Percentiles rank a stretch among this genome's conserved stretches.
phyloP scores from a whole-genome alignment of 805 yeast species.

The Lachancea dasiensis region DNA sequence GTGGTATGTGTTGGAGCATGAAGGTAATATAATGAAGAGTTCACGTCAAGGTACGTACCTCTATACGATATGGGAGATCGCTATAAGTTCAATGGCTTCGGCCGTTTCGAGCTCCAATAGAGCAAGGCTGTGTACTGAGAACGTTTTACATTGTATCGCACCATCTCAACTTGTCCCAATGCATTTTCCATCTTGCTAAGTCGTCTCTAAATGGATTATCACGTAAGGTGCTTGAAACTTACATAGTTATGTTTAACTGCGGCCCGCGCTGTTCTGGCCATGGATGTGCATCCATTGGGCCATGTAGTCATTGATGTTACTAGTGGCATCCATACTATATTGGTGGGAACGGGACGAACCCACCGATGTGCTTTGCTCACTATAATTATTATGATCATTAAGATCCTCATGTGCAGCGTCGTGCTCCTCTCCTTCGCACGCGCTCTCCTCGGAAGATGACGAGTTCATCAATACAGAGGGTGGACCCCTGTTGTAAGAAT shows the following conservation, averaged over 20 bases:
- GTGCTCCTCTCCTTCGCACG: neutral
- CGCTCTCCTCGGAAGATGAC: conserved; percentile 22
- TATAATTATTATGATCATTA: neutral
- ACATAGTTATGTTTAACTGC: neutral
- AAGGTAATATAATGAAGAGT: too few relatives aligned
- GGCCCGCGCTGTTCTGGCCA: conserved; percentile 7
- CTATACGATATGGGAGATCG: too few relatives aligned
- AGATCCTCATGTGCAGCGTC: neutral
- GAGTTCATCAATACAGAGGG: conserved; percentile 36
- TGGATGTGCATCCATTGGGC: conserved; percentile 20
- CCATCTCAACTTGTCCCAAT: too few relatives aligned
- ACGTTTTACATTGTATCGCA: too few relatives aligned
- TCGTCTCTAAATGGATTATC: too few relatives aligned
- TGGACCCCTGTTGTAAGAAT: conserved; percentile 33
- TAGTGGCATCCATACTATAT: conserved; percentile 7
- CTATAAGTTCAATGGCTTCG: too few relatives aligned
- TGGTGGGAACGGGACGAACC: conserved; percentile 12
- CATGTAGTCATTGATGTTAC: conserved; percentile 21
- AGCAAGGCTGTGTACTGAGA: too few relatives aligned
- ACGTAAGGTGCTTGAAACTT: neutral
- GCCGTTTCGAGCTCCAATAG: too few relatives aligned
- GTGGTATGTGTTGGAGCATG: too few relatives aligned
- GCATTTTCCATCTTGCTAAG: too few relatives aligned
- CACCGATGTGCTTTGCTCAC: conserved; percentile 13
- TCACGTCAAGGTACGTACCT: too few relatives aligned